Evolutionary conservation across 73 alveolate genomes (phyloP).

Genomic region (Paramecium caudatum): DNA sequence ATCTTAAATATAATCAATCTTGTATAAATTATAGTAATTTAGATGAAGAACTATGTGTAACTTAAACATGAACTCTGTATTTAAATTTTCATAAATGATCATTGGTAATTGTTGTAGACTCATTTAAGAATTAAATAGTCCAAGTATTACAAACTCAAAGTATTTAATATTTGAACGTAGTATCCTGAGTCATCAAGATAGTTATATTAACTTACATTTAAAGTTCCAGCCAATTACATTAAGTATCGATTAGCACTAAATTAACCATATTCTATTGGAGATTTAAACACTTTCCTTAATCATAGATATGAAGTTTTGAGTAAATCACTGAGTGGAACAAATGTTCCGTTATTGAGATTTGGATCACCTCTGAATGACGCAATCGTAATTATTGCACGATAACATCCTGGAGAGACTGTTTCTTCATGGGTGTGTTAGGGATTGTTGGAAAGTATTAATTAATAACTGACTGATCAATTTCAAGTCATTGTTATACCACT

Average conservation of each 20-base stretch:
- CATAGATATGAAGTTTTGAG: background rate
- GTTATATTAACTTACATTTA: background rate
- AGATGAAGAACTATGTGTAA: background rate
- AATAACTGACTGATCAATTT: background rate
- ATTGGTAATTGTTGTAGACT: background rate
- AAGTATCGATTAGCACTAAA: background rate
- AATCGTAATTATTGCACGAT: slow-evolving; percentile 71
- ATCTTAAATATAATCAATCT: slow-evolving; percentile 76
- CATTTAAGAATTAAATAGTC: background rate
- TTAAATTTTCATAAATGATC: too few relatives aligned
- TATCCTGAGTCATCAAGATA: background rate
- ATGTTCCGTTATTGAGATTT: background rate
- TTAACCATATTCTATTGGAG: slow-evolving; percentile 4
- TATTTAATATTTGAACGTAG: background rate
- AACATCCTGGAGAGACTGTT: slow-evolving; percentile 80
- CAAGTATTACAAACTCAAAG: background rate
- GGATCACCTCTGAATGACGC: slow-evolving; percentile 27
- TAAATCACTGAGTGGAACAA: background rate
- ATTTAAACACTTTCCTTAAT: background rate
- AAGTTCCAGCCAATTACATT: background rate
- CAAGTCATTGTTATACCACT: slow-evolving; percentile 84
- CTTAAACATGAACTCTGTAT: background rate
- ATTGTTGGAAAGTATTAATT: slow-evolving; percentile 30
- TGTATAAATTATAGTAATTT: slow-evolving; percentile 43
- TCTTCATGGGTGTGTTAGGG: slow-evolving; percentile 73